Base-by-base conservation (phyloP, 805 yeast species). In the Kodamaea lidongshanica region DNA sequence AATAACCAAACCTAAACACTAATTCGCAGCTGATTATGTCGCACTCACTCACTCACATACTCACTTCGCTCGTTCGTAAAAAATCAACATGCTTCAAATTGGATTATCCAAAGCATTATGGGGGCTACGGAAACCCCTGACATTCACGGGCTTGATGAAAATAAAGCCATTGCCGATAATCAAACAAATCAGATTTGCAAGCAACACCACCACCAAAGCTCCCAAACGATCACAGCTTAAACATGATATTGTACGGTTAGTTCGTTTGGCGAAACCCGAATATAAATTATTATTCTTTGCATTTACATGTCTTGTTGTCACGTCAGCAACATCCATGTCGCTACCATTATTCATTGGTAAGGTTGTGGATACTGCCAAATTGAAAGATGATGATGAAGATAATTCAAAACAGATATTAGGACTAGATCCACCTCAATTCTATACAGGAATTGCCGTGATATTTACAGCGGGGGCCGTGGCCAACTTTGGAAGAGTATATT, bases 281-380 rank as follows among this genome's bases (percentile, higher is more conserved):
- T 26, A 28, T 21, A 32, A 27, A 14, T 23, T 41, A 7, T 16
- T 41, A 14, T 25, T 30, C 22, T 27, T 69, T 12, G 96, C 96
- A 0, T 58, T 88, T 22, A 41, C 67, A 0, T 69, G 84, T 34
- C 65, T 89, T 18, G 56, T 77, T 5, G 48, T 79, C 4, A 76
- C 95, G 0, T 82, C 95, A 2, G 73, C 86, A 1, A 80, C 85
- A 4, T 71, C 87, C 16, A 80, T 89, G 84, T 57, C 79, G 8
- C 64, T 89, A 24, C 97, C 97, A 6, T 61, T 79, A 25, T 67
- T 85, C 14, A 81, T 89, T 34, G 97, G 97, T 18, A 82, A 82
- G 46, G 77, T 88, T 28, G 70, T 89, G 12, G 97, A 88, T 52
- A 70, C 78, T 3, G 77, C 82, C 4, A 70, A 59, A 30, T 37